Base-by-base conservation (phyloP, 176 grass and related monocot genomes). In the Chloris gayana region DNA sequence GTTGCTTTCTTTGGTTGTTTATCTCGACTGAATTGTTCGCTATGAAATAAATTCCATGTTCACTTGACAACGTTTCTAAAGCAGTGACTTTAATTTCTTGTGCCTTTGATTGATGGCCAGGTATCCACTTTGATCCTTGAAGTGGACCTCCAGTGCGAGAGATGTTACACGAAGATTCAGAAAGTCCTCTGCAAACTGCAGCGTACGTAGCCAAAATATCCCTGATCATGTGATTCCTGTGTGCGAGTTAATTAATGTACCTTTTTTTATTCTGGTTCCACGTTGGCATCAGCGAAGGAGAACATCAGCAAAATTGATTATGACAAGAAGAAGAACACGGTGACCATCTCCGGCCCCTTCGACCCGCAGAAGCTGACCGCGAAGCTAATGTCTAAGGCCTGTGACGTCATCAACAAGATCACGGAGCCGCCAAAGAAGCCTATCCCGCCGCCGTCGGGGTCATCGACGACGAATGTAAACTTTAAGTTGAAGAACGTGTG, bases 81-180 rank as follows among this genome's bases (percentile, higher is more conserved):
- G 45, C 29, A 72, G 34, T 64, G 53, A 10, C 24, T 67, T n/a
- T n/a, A n/a, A n/a, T n/a, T 74, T 74, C 12, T 69, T 6, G 29
- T 80, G n/a, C 49, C 14, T 49, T 49, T 60, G 3, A 19, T 18
- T 51, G 9, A 64, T 17, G 54, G 61, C 34, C 77, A 93, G 84
- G 38, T 22, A 11, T 49, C 11, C 1, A 83, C 35, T 11, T 37
- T 93, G 69, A 66, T 80, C 81, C 25, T 93, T n/a, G 68, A 78
- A 31, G 85, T 74, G 12, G 74, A 93, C 69, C 87, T 93, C 14
- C 51, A 60, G 14, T 93, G 91, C 73, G 70, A 73, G 10, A 58
- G 57, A 58, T 93, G 91, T 11, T 62, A 50, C 73, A 87, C 59
- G 62, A 89, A 85, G 85, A 85, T 93, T 49, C 74, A 90, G 39